Evolutionary conservation across 352 stramenopile species (phyloP).

Genomic region (Phytophthora capsici): DNA sequence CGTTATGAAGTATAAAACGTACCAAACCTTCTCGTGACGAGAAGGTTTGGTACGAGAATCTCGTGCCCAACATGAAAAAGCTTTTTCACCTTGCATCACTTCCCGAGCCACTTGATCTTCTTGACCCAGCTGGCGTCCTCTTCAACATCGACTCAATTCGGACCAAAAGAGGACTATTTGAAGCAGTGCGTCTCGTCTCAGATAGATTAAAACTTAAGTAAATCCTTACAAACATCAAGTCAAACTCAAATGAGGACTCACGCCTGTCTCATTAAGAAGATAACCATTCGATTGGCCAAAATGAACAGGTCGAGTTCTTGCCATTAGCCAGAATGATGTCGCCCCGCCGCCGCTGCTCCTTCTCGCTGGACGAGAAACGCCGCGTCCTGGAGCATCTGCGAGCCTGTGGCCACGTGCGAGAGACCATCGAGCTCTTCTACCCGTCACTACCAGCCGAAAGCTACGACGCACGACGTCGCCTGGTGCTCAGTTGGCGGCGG

Average conservation of each 20-base stretch:
- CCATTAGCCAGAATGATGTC: not conserved
- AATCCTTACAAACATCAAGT: no score
- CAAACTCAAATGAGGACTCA: no score
- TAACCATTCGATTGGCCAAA: no score
- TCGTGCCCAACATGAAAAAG: conserved; percentile 13
- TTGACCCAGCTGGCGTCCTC: not conserved
- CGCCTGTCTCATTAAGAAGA: no score
- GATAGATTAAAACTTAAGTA: no score
- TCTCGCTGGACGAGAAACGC: conserved; percentile 37
- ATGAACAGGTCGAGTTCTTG: no score
- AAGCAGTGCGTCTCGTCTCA: no score
- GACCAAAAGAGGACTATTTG: no score
- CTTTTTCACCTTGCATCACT: not conserved
- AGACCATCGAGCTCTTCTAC: conserved; percentile 32
- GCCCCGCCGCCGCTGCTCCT: conserved; percentile 8
- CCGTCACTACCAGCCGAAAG: conserved; percentile 19
- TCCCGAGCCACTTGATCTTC: not conserved
- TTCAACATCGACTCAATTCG: conserved; percentile 6
- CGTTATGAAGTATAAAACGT: conserved; percentile 8
- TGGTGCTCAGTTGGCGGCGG: conserved; percentile 26
- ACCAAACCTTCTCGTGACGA: no score
- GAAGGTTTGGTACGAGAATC: no score
- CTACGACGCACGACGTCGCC: conserved; percentile 26
- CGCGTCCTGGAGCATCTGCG: conserved; percentile 32
- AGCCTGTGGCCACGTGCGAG: conserved; percentile 10